Evolutionary conservation across 202 grass and related monocot genomes (phyloP).

Genomic region (Digitaria exilis): DNA sequence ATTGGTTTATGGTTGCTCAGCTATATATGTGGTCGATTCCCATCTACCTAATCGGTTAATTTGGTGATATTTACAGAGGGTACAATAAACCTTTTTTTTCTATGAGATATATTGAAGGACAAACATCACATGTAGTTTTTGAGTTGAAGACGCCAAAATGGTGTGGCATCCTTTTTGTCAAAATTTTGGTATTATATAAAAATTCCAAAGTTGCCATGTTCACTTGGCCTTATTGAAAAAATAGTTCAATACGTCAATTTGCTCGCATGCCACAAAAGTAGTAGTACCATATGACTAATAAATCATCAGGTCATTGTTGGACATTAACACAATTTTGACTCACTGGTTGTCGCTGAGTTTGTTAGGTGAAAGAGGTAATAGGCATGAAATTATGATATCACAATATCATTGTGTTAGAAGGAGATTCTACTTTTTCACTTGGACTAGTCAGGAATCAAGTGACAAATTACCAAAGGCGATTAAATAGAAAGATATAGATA

Average conservation of each 20-base stretch:
- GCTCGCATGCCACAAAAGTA: fast-evolving
- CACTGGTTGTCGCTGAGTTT: no score
- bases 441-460: no score
- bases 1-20: no score
- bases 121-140: background rate
- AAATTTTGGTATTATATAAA: background rate
- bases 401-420: no score
- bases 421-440: no score
- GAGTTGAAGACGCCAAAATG: background rate
- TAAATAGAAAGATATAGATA: no score
- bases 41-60: no score
- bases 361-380: no score
- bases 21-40: no score
- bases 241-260: background rate
- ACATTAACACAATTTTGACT: no score
- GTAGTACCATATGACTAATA: background rate
- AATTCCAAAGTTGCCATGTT: background rate
- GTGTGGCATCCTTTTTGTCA: no score
- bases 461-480: no score
- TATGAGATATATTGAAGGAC: background rate
- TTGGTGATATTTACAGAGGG: background rate
- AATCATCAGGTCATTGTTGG: background rate
- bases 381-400: background rate
- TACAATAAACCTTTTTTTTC: background rate
- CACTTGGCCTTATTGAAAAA: background rate